phyloP scores from a whole-genome alignment of 1,284 basidiomycete species.

The Cutaneotrichosporon cavernicola region DNA sequence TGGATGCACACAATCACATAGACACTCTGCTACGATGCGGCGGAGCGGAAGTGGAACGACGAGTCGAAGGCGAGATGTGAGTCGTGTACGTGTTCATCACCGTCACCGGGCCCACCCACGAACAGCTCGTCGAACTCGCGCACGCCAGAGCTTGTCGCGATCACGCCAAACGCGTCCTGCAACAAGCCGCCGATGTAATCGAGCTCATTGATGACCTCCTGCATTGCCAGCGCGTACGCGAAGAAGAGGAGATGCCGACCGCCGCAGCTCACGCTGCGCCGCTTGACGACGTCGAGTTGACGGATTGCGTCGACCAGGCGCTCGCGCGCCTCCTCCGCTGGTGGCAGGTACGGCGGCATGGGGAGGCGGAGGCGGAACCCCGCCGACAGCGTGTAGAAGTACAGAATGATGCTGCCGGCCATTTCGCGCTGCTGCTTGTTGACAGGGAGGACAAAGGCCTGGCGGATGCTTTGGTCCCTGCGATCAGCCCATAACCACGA shows the following conservation, averaged over 20 bases:
- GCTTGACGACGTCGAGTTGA: conserved; percentile 75
- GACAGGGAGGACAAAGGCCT: conserved; percentile 84
- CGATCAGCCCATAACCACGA: conserved; percentile 6
- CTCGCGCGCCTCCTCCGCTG: conserved; percentile 76
- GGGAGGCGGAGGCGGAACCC: conserved; percentile 87
- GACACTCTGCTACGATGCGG: background rate
- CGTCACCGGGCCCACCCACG: conserved; percentile 9
- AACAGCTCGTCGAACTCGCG: conserved; percentile 71
- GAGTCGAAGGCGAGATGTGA: conserved; percentile 4
- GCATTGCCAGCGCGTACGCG: conserved; percentile 88
- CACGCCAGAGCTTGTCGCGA: conserved; percentile 59
- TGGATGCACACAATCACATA: background rate
- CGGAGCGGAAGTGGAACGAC: conserved; percentile 2
- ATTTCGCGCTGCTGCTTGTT: conserved; percentile 83
- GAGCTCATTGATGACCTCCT: conserved; percentile 80
- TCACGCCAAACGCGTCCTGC: conserved; percentile 82
- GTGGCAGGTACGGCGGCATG: conserved; percentile 89
- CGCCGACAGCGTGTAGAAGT: conserved; percentile 81
- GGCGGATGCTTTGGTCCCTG: conserved; percentile 57
- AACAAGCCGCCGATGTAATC: conserved; percentile 72
- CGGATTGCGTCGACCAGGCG: conserved; percentile 78
- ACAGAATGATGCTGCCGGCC: conserved; percentile 84
- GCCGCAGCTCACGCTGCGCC: conserved; percentile 58
- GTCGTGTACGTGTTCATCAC: conserved; percentile 4
- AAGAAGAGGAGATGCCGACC: conserved; percentile 87